These are phyloP conservation scores for Saccharomyces pastorianus DNA, from an alignment of 1,139 yeast genomes.

Conservation along the genomic window DNA sequence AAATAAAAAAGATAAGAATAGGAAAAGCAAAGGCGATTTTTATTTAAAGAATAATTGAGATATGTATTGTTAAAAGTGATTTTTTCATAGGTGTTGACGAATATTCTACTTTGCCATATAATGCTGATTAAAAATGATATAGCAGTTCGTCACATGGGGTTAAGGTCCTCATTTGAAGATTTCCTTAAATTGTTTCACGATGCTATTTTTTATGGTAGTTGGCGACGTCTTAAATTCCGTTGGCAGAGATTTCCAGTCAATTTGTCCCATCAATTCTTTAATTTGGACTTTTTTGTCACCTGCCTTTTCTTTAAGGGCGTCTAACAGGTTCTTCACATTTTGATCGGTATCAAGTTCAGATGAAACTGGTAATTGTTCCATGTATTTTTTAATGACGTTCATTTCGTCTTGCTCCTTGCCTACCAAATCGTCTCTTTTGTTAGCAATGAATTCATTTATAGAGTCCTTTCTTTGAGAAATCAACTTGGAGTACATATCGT, in stretches of 20 bases:
- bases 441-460: constrained; percentile 42
- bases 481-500: constrained; percentile 42
- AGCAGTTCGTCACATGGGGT: background rate
- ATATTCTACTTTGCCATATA: background rate
- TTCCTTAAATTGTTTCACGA: constrained; percentile 26
- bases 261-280: constrained; percentile 38
- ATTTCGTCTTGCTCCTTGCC: constrained; percentile 48
- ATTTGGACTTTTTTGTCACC: constrained; percentile 30
- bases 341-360: constrained; percentile 41
- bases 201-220: constrained; percentile 25
- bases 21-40: background rate
- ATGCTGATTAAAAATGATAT: background rate
- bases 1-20: too few species aligned
- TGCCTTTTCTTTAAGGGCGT: constrained; percentile 28
- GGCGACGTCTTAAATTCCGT: constrained; percentile 49
- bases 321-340: constrained; percentile 35
- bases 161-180: constrained; percentile 6
- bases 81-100: background rate
- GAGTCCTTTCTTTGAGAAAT: constrained; percentile 48
- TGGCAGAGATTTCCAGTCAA: constrained; percentile 44
- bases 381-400: constrained; percentile 38
- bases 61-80: background rate
- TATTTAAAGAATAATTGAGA: background rate
- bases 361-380: constrained; percentile 43
- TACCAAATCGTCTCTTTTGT: constrained; percentile 49